A percentile compares a stretch with the other conserved stretches of the same genome.
phyloP scores from a whole-genome alignment of 805 yeast species.

The Trichomonascus vanleenenianus region DNA sequence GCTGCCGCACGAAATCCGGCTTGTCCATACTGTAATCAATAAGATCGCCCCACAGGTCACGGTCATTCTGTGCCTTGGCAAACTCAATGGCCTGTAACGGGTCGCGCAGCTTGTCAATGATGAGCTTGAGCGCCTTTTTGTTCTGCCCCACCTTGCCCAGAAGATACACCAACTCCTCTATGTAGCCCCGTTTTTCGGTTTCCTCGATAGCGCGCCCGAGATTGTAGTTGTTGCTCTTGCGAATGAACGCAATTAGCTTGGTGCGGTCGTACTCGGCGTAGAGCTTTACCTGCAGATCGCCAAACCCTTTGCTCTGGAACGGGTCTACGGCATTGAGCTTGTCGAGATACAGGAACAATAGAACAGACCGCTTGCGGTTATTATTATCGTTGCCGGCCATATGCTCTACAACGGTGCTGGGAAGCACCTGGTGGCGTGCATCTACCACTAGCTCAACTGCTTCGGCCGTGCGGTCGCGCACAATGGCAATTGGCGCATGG shows the following conservation, averaged over 20 bases:
- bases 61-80: slow-evolving; percentile 58
- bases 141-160: slow-evolving; percentile 79
- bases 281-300: slow-evolving; percentile 57
- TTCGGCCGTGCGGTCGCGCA: slow-evolving; percentile 35
- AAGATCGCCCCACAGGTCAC: slow-evolving; percentile 74
- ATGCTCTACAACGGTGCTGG: slow-evolving; percentile 41
- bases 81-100: slow-evolving; percentile 76
- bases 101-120: slow-evolving; percentile 69
- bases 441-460: slow-evolving; percentile 50
- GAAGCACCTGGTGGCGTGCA: slow-evolving; percentile 56
- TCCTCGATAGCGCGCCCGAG: slow-evolving; percentile 61
- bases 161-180: slow-evolving; percentile 71
- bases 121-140: slow-evolving; percentile 63
- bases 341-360: slow-evolving; percentile 61
- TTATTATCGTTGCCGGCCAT: slow-evolving; percentile 28
- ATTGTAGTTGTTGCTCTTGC: slow-evolving; percentile 46
- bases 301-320: slow-evolving; percentile 46
- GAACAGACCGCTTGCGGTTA: slow-evolving; percentile 27
- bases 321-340: slow-evolving; percentile 50
- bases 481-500: slow-evolving; percentile 34
- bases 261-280: slow-evolving; percentile 54
- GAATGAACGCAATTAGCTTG: slow-evolving; percentile 53
- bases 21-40: slow-evolving; percentile 60
- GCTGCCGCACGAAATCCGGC: slow-evolving; percentile 68
- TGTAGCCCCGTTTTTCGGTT: slow-evolving; percentile 47